Base-by-base conservation (phyloP, 164 flowering plant species). In the Liquidambar formosana region DNA sequence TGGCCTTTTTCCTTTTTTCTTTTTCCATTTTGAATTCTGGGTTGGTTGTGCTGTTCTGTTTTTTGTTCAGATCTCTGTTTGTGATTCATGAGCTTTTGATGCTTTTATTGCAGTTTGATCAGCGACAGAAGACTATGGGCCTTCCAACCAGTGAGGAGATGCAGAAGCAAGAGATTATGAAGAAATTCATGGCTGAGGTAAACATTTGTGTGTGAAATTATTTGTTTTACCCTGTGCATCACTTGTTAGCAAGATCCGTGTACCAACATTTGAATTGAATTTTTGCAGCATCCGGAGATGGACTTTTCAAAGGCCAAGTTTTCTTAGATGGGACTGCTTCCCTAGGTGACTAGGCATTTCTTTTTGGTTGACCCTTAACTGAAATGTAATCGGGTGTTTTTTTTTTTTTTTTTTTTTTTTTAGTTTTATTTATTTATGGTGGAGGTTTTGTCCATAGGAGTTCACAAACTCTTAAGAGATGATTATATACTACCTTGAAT, bases 111-210 rank as follows among this genome's bases (percentile, higher is more conserved):
- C 88, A 94, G 98, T 94, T 88, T 77, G 99, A 94, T 68, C 99
- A 94, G 77, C 77, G 97, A 54, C 97, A 94, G 78, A 94, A 91
- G 70, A 56, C 86, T 8, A 94, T 92, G 99, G 99, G 99, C 47
- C 92, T 85, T 22, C 99, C 97, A 14, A 84, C 94, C 4, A 94
- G 97, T 72, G 99, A 92, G 48, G 99, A 94, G 78, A 75, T 86
- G 77, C 87, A 90, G 77, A 92, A 92, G 67, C 89, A 94, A 67
- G 97, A 92, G 22, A 72, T 94, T 4, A 79, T 94, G 8, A 94
- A 94, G 83, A 86, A 92, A 71, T 94, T 94, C 82, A 94, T 94
- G 99, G 73, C 95, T 41, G 82, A 90, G 91, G 98, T 91, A 53
- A 78, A 23, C 13, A 26, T 41, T 28, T 54, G 33, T 60, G 63